Conservation (phyloP, 1,284 basidiomycete species). For the Phaffia rhodozyma region DNA sequence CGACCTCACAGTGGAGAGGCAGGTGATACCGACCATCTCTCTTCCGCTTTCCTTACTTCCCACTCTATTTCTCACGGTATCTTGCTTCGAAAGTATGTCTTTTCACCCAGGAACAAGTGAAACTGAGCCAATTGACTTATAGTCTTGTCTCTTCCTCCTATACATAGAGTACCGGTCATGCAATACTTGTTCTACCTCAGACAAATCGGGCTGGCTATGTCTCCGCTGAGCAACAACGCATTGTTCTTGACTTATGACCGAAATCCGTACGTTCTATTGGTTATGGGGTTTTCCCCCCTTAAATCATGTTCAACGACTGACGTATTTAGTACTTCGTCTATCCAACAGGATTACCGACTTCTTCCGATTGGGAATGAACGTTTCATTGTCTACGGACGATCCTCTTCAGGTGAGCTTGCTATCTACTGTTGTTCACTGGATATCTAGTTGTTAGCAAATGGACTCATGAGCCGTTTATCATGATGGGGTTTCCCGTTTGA, state of each 20-base stretch:
- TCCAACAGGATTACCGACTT: conserved; percentile 62
- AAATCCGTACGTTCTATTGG: conserved; percentile 53
- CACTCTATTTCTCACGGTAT: conserved; percentile 99
- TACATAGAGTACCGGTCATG: conserved; percentile 27
- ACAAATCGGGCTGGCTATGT: conserved; percentile 97
- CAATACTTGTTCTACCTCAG: conserved; percentile 87
- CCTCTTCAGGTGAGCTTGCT: conserved; percentile 40
- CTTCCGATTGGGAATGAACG: conserved; percentile 91
- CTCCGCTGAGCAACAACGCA: conserved; percentile 93
- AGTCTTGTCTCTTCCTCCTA: no score
- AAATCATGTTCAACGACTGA: neutral
- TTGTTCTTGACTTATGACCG: conserved; percentile 94
- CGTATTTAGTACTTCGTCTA: neutral
- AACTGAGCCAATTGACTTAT: no score
- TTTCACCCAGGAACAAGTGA: conserved; percentile 42
- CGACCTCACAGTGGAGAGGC: conserved; percentile 97
- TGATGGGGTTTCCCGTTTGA: conserved; percentile 35
- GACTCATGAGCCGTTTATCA: neutral
- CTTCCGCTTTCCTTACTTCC: conserved; percentile 87
- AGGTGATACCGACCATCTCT: conserved; percentile 94
- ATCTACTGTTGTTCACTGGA: conserved; percentile 7
- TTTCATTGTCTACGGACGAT: conserved; percentile 92
- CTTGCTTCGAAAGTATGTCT: conserved; percentile 79
- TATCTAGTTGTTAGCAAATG: neutral
- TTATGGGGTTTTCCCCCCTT: neutral